A percentile compares a stretch with the other conserved stretches of the same genome.
These are phyloP conservation scores for Mortierella sp. DNA, from an alignment of 371 early-diverging fungal genomes.

Conservation along the genomic window DNA sequence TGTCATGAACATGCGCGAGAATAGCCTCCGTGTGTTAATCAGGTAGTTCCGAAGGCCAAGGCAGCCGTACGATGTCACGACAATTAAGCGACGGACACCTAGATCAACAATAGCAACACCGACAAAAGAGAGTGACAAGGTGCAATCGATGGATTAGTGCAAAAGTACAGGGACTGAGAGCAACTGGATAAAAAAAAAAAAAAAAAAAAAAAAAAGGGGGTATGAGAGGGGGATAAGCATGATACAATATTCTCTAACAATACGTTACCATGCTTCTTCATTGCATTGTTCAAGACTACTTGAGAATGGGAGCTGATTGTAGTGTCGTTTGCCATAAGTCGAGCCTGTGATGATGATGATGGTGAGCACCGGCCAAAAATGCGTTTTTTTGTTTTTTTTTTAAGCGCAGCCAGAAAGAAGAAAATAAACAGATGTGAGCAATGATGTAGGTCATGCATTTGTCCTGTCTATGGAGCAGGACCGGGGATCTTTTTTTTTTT, in stretches of 20 bases:
- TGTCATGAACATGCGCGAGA: conserved; percentile 47
- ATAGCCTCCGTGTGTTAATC: conserved; percentile 36
- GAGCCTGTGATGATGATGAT: conserved; percentile 20
- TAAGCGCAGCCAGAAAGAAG: background rate
- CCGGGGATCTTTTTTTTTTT: too few species aligned
- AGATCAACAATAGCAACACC: background rate
- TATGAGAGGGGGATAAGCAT: background rate
- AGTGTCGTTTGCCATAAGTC: conserved; percentile 42
- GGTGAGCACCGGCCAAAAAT: too few species aligned
- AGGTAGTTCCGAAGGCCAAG: conserved; percentile 44
- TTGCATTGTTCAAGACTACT: conserved; percentile 46
- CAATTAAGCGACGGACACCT: conserved; percentile 45
- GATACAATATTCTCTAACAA: too few species aligned
- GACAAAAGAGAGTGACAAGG: background rate
- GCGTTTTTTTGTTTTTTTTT: too few species aligned
- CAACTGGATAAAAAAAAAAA: background rate
- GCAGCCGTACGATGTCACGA: conserved; percentile 50
- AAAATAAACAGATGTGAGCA: background rate
- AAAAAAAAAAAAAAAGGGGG: background rate
- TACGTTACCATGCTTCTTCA: conserved; percentile 51
- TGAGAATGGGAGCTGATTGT: conserved; percentile 48
- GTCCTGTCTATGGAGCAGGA: too few species aligned
- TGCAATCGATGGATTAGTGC: background rate
- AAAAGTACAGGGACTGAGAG: background rate
- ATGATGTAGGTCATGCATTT: background rate